A percentile compares a stretch with the other conserved stretches of the same genome.
Conservation (phyloP, 1,284 basidiomycete species). For the Marasmius sp. region DNA sequence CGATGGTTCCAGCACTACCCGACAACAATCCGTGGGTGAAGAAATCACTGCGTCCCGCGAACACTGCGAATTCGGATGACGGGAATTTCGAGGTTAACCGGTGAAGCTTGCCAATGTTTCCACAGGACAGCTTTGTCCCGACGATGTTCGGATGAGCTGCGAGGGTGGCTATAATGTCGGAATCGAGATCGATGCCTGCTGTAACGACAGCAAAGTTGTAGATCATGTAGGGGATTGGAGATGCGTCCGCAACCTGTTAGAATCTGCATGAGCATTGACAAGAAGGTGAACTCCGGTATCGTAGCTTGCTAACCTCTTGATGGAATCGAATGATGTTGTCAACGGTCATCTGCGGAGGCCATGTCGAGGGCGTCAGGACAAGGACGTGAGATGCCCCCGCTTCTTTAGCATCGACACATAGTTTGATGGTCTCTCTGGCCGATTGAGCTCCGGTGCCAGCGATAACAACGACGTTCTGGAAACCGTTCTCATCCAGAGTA, state of each 20-base stretch:
- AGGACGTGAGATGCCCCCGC: slow-evolving; percentile 80
- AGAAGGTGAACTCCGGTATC: not conserved
- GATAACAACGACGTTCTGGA: slow-evolving; percentile 69
- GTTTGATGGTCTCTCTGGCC: slow-evolving; percentile 78
- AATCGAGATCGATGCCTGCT: slow-evolving; percentile 85
- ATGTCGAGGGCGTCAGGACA: slow-evolving; percentile 72
- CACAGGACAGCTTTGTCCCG: slow-evolving; percentile 86
- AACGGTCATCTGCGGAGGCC: slow-evolving; percentile 61
- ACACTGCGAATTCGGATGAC: slow-evolving; percentile 56
- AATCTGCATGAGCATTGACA: not conserved
- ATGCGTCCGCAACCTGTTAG: slow-evolving; percentile 73
- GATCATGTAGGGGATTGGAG: slow-evolving; percentile 84
- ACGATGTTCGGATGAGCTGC: slow-evolving; percentile 86
- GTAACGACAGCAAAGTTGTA: slow-evolving; percentile 89
- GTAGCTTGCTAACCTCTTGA: slow-evolving; percentile 43
- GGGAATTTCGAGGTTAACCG: slow-evolving; percentile 64
- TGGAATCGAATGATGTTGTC: slow-evolving; percentile 67
- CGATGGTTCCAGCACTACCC: slow-evolving; percentile 70
- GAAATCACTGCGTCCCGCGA: slow-evolving; percentile 65
- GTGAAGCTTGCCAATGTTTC: slow-evolving; percentile 81
- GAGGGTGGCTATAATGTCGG: slow-evolving; percentile 74
- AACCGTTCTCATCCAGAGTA: slow-evolving; percentile 75
- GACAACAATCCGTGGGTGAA: slow-evolving; percentile 70
- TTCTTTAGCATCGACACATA: slow-evolving; percentile 76
- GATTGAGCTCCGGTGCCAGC: slow-evolving; percentile 86